phyloP scores from a whole-genome alignment of 371 early-diverging fungal species.

The Mortierella sp. region DNA sequence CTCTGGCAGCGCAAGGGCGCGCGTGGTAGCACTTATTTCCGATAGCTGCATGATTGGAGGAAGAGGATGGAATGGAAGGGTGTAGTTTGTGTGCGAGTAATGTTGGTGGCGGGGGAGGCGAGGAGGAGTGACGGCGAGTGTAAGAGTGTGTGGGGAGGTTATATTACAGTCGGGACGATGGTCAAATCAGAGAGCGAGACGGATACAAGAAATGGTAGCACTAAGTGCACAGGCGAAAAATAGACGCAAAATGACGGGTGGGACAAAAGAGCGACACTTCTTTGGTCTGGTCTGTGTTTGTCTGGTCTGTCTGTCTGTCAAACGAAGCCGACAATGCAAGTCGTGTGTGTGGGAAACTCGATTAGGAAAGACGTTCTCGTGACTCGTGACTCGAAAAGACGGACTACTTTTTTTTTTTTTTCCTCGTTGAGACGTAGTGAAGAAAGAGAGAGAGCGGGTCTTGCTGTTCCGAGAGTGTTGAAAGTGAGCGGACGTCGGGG shows the following conservation, averaged over 20 bases:
- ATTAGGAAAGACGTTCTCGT: too few species aligned
- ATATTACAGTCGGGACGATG: background rate
- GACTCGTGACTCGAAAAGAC: too few species aligned
- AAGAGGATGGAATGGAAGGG: background rate
- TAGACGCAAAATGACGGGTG: too few species aligned
- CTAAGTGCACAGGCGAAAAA: too few species aligned
- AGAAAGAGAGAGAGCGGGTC: background rate
- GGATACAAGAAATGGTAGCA: background rate
- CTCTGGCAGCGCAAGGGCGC: slow-evolving; percentile 50
- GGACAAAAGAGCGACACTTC: too few species aligned
- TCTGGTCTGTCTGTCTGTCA: background rate
- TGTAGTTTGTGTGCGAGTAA: background rate
- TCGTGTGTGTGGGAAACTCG: too few species aligned
- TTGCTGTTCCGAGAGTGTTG: background rate
- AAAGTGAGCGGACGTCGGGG: background rate
- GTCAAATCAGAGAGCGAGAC: too few species aligned
- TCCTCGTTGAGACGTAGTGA: background rate
- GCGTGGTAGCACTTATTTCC: slow-evolving; percentile 24
- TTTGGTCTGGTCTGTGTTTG: too few species aligned
- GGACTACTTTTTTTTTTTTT: slow-evolving; percentile 4
- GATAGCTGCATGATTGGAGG: background rate
- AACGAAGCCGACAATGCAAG: slow-evolving; percentile 3
- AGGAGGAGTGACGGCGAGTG: too few species aligned
- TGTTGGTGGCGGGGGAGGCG: background rate
- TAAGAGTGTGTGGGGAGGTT: too few species aligned